Evolutionary conservation across 2,329 filamentous ascomycete species (phyloP), one percentile per base, ranked within the genome.

Genomic region (Blumeriella jaapii): DNA sequence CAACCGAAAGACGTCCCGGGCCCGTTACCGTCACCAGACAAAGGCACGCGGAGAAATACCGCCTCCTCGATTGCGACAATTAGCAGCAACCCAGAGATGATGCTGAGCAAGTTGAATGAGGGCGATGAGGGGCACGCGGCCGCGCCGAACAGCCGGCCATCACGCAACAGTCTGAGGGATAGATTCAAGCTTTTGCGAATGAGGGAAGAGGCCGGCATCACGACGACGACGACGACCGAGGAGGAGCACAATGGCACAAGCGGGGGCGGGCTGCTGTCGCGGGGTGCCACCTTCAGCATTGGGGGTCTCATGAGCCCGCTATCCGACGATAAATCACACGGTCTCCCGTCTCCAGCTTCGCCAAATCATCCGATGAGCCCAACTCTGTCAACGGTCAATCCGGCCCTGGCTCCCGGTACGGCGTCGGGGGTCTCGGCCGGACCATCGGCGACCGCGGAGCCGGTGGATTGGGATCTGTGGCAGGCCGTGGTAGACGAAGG

Each of bases 381-480:
- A 12, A 65, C 78, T 18, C 25, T 26, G 16, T 9, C 33, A 9
- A 35, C 26, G 11, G 18, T 35, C 33, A 35, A 35, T 36, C 75
- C 80, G 6, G 75, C 69, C 38, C 64, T 95, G 28, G 78, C 85
- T 1, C 87, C 87, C 0, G 87, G 87, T 1, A 95, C 87, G 1
- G 85, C 81, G 6, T 78, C 84, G 8, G 87, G 89, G 5, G 74
- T 87, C 26, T 78, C 78, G 15, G 76, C 78, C 14, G 82, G 82
- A 1, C 82, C 81, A 6, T 78, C 83, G 3, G 74, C 77, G 14
- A 68, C 63, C 10, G 82, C 87, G 19, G 65, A 68, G 11, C 78
- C 83, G 15, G 91, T 98, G n/a, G 86, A 98, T 55, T 98, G 91
- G 91, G 91, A 98, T 58, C 63, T 98, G 24, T 98, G 91, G 91